Evolutionary conservation across 176 grass and related monocot species (phyloP).

Genomic region (Oryza australiensis): DNA sequence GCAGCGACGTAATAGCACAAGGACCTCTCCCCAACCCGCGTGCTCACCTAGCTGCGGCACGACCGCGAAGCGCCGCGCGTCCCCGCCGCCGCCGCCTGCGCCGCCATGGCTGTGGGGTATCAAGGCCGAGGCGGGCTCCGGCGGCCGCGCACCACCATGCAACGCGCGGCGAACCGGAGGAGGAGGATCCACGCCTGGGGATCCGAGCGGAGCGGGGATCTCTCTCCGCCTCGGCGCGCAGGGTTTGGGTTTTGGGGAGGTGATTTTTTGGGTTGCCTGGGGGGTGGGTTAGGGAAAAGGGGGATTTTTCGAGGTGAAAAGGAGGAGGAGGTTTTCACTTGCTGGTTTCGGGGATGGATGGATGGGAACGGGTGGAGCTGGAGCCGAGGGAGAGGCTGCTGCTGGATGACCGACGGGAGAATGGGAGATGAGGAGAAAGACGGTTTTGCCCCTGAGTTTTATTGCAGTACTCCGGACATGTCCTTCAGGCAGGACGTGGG

Average conservation of each 20-base stretch:
- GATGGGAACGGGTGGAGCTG: too few relatives aligned
- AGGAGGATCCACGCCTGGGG: background rate
- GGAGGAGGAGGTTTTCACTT: too few relatives aligned
- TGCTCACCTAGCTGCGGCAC: constrained; percentile 49
- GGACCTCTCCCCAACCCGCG: background rate
- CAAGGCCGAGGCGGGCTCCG: background rate
- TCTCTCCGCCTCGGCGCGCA: background rate
- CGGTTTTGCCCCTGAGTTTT: too few relatives aligned
- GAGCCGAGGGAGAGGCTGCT: too few relatives aligned
- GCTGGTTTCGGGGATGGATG: too few relatives aligned
- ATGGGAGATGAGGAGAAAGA: too few relatives aligned
- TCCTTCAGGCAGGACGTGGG: too few relatives aligned
- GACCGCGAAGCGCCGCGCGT: constrained; percentile 35
- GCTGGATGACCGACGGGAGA: too few relatives aligned
- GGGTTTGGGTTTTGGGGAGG: background rate
- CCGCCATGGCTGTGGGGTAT: background rate
- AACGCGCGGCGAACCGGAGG: background rate
- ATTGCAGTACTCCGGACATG: too few relatives aligned
- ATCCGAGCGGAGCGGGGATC: background rate
- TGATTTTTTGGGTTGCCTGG: too few relatives aligned
- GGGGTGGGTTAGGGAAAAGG: too few relatives aligned
- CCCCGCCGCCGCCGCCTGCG: constrained; percentile 7
- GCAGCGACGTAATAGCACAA: background rate
- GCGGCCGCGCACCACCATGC: constrained; percentile 24
- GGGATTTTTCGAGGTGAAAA: background rate